A percentile compares a stretch with the other conserved stretches of the same genome.
These are phyloP conservation scores for Pyrenophora teres DNA, from an alignment of 2,329 filamentous ascomycete species.

Conservation along the genomic window DNA sequence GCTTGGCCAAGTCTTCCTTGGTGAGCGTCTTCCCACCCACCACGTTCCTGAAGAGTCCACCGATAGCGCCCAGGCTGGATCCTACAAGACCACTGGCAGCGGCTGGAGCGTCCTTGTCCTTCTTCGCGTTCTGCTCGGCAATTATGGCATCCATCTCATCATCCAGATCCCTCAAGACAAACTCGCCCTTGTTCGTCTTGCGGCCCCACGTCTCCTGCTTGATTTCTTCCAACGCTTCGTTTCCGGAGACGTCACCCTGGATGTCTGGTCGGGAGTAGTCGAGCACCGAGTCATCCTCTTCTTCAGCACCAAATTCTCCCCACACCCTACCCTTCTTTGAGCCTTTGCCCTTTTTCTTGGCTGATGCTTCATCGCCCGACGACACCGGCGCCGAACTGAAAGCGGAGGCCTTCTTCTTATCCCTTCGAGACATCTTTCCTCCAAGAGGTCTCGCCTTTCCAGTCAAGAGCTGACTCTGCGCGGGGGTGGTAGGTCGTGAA, in stretches of 20 bases:
- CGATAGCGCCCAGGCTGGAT: slow-evolving; percentile 79
- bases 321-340: slow-evolving; percentile 88
- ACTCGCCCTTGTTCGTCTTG: slow-evolving; percentile 84
- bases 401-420: slow-evolving; percentile 68
- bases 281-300: slow-evolving; percentile 75
- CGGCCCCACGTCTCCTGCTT: slow-evolving; percentile 83
- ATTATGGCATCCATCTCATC: slow-evolving; percentile 93
- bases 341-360: slow-evolving; percentile 63
- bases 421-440: slow-evolving; percentile 77
- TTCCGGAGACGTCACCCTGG: slow-evolving; percentile 54
- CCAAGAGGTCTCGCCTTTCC: slow-evolving; percentile 72
- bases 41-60: slow-evolving; percentile 89
- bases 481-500: slow-evolving; percentile 79
- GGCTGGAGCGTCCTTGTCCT: slow-evolving; percentile 31
- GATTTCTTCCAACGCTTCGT: slow-evolving; percentile 71
- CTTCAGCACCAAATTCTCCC: slow-evolving; percentile 89
- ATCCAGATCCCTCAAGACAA: slow-evolving; percentile 89
- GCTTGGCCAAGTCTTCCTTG: slow-evolving; percentile 85
- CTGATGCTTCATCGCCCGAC: slow-evolving; percentile 78
- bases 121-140: slow-evolving; percentile 71
- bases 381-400: slow-evolving; percentile 66
- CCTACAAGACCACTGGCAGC: slow-evolving; percentile 69
- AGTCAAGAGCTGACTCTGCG: slow-evolving; percentile 68
- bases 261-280: slow-evolving; percentile 81
- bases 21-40: slow-evolving; percentile 93